These are phyloP conservation scores for Heterobasidion irregulare DNA, from an alignment of 1,284 basidiomycete species.

Conservation along the genomic window DNA sequence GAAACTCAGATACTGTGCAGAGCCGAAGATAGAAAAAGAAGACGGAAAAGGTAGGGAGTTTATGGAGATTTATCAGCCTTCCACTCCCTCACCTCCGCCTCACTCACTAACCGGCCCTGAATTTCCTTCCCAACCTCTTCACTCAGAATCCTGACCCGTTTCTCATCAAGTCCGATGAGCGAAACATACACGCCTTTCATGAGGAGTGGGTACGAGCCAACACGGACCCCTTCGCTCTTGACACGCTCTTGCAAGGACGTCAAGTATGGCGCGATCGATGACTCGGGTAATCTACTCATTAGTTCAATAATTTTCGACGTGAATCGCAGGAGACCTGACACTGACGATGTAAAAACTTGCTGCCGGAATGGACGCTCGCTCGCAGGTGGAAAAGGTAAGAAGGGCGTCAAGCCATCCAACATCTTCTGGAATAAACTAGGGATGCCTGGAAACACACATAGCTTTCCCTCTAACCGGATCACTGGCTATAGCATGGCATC, in stretches of 20 bases:
- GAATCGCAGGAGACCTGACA: constrained; percentile 4
- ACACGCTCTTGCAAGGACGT: constrained; percentile 71
- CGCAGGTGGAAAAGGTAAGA: constrained; percentile 68
- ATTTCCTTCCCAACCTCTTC: constrained; percentile 58
- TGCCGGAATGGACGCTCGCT: constrained; percentile 65
- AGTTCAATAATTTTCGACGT: constrained; percentile 1
- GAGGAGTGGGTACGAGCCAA: constrained; percentile 76
- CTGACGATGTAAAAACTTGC: constrained; percentile 73
- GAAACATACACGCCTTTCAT: constrained; percentile 65
- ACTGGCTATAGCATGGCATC: constrained; percentile 49
- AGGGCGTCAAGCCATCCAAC: constrained; percentile 62
- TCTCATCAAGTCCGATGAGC: constrained; percentile 69
- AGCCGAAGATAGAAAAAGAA: background rate
- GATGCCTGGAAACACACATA: constrained; percentile 90
- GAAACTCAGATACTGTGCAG: background rate
- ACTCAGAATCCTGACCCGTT: constrained; percentile 43
- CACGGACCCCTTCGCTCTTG: constrained; percentile 68
- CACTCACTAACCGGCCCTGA: constrained; percentile 49
- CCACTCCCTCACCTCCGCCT: constrained; percentile 43
- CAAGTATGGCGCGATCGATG: constrained; percentile 84
- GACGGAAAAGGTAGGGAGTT: background rate
- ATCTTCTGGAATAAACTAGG: constrained; percentile 80
- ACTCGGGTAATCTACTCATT: constrained; percentile 65
- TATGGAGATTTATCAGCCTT: constrained; percentile 18
- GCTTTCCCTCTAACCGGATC: constrained; percentile 72